Conservation (phyloP, 768 basidiomycete species). For the Suillus subluteus region DNA sequence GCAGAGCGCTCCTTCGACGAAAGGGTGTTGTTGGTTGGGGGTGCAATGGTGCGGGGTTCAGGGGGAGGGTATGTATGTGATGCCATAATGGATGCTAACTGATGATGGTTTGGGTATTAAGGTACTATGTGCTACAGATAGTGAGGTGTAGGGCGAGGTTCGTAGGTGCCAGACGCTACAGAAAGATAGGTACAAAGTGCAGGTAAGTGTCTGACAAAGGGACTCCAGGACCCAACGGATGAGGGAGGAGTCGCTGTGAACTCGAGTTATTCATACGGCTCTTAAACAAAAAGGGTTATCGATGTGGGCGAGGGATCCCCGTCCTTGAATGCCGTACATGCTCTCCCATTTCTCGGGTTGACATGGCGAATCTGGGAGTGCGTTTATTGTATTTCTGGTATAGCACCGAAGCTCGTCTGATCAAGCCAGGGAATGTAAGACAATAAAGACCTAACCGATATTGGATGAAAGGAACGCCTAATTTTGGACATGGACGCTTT, state of each 20-base stretch:
- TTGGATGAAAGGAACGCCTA: constrained; percentile 17
- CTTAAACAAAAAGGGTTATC: constrained; percentile 11
- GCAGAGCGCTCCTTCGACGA: constrained; percentile 55
- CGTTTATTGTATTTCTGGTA: constrained; percentile 16
- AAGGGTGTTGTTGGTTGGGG: constrained; percentile 62
- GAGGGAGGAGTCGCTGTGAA: constrained; percentile 17
- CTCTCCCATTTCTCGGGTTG: neutral
- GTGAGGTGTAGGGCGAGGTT: neutral
- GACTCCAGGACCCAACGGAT: constrained; percentile 22
- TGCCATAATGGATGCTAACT: constrained; percentile 11
- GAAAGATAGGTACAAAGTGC: constrained; percentile 6
- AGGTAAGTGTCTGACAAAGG: constrained; percentile 11
- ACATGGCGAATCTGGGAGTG: neutral
- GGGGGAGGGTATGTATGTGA: constrained; percentile 17
- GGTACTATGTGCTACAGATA: constrained; percentile 9
- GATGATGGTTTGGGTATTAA: constrained; percentile 13
- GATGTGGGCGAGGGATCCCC: neutral
- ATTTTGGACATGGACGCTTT: constrained; percentile 9
- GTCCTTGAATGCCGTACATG: constrained; percentile 1
- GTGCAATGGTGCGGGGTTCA: constrained; percentile 45
- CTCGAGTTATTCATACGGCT: constrained; percentile 15
- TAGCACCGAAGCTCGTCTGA: constrained; percentile 9
- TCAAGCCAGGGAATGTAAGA: constrained; percentile 5
- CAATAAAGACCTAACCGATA: constrained; percentile 14
- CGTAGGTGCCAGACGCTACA: constrained; percentile 33